Percentiles rank a stretch among this genome's conserved stretches.
These are phyloP conservation scores for Aspergillus niger DNA, from an alignment of 2,329 filamentous ascomycete genomes.

Conservation along the genomic window DNA sequence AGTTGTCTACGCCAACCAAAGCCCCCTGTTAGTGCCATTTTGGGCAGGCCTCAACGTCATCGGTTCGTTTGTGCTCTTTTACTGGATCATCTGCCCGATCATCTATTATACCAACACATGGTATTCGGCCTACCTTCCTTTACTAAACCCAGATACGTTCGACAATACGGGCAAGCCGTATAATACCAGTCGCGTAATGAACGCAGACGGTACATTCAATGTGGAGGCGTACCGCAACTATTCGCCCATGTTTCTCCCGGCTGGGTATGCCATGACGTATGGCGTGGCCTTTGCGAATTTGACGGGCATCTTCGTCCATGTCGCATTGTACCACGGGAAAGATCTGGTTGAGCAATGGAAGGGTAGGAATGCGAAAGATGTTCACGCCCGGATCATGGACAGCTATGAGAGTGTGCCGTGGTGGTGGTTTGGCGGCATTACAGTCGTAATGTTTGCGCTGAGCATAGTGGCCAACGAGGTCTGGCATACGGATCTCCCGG, in stretches of 20 bases:
- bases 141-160: constrained; percentile 62
- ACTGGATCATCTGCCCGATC: constrained; percentile 47
- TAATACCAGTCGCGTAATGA: constrained; percentile 63
- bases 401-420: constrained; percentile 45
- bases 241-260: constrained; percentile 65
- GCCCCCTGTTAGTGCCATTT: constrained; percentile 67
- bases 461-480: constrained; percentile 43
- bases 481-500: constrained; percentile 51
- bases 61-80: constrained; percentile 47
- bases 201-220: constrained; percentile 58
- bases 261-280: constrained; percentile 59
- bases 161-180: constrained; percentile 65
- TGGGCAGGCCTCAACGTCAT: constrained; percentile 48
- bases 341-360: constrained; percentile 40
- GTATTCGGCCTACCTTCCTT: constrained; percentile 61
- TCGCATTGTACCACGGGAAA: constrained; percentile 40
- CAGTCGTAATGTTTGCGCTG: constrained; percentile 40
- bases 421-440: constrained; percentile 50
- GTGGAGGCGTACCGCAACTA: constrained; percentile 63
- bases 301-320: constrained; percentile 54
- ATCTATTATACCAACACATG: constrained; percentile 58
- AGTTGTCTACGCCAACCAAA: constrained; percentile 67
- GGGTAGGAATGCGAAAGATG: constrained; percentile 38
- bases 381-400: constrained; percentile 49
- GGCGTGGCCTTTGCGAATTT: constrained; percentile 69